Conservation (phyloP, 768 basidiomycete species). For the Suillus lakei region DNA sequence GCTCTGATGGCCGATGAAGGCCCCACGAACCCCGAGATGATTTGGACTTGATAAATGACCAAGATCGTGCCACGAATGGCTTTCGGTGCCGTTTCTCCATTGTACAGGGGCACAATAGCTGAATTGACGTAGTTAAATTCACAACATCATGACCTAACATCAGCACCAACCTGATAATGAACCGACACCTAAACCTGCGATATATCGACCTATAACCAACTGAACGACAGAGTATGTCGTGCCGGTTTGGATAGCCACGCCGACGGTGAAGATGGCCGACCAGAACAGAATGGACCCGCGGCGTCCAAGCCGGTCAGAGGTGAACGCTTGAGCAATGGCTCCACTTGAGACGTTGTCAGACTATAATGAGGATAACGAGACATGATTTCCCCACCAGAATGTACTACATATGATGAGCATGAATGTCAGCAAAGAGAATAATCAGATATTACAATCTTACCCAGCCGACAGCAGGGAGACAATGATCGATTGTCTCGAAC, state of each 20-base stretch:
- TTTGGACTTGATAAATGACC: conserved; percentile 79
- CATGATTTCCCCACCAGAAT: conserved; percentile 47
- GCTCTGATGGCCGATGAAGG: background rate
- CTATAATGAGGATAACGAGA: background rate
- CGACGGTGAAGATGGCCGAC: conserved; percentile 73
- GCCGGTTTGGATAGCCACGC: conserved; percentile 72
- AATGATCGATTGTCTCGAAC: conserved; percentile 74
- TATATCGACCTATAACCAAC: conserved; percentile 72
- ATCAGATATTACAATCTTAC: conserved; percentile 32
- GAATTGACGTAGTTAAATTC: conserved; percentile 10
- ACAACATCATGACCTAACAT: background rate
- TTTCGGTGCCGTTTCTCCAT: conserved; percentile 80
- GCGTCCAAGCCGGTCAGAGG: conserved; percentile 73
- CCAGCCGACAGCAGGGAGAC: conserved; percentile 80
- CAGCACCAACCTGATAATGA: conserved; percentile 63
- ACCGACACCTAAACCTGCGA: conserved; percentile 80
- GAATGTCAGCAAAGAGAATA: background rate
- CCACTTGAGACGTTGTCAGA: conserved; percentile 45
- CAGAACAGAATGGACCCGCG: conserved; percentile 77
- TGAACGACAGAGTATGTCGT: conserved; percentile 64
- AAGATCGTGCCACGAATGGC: conserved; percentile 72
- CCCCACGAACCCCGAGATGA: conserved; percentile 62
- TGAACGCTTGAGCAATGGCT: conserved; percentile 73
- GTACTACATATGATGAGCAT: conserved; percentile 39
- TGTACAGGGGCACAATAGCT: conserved; percentile 72